These are phyloP conservation scores for Ampelocalamus luodianensis DNA, from an alignment of 176 grass and related monocot genomes.

Conservation along the genomic window DNA sequence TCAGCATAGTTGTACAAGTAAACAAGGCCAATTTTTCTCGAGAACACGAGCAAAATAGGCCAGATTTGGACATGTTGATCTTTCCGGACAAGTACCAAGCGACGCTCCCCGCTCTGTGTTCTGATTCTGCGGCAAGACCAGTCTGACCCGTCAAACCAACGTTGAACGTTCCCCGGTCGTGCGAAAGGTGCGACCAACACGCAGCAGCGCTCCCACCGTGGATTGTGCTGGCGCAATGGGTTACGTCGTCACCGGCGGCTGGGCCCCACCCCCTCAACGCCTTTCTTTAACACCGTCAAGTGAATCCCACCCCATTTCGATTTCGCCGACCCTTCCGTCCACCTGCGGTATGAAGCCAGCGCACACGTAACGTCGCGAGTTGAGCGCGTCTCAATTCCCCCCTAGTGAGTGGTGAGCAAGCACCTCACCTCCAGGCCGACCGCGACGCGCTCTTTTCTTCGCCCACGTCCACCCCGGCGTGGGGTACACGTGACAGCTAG, in stretches of 20 bases:
- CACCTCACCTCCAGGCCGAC: not conserved
- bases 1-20: not conserved
- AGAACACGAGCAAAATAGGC: not conserved
- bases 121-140: not conserved
- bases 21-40: not conserved
- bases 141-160: conserved; percentile 32
- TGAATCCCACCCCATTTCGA: not conserved
- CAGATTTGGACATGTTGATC: not conserved
- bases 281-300: not conserved
- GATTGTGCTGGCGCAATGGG: not conserved
- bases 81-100: too few species aligned
- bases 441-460: not conserved
- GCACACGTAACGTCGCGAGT: not conserved
- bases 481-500: not conserved
- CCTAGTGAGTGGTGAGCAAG: not conserved
- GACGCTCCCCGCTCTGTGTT: too few species aligned
- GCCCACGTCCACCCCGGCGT: conserved; percentile 7
- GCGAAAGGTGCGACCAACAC: too few species aligned
- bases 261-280: not conserved
- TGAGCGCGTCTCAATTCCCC: not conserved
- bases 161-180: not conserved
- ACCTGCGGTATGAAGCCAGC: not conserved
- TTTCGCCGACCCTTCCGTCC: not conserved
- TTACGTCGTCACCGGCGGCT: not conserved
- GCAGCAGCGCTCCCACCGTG: not conserved